Evolutionary conservation across 495 filamentous ascomycete species (phyloP), one percentile per base, ranked within the genome.

Genomic region (Darksidea phi): DNA sequence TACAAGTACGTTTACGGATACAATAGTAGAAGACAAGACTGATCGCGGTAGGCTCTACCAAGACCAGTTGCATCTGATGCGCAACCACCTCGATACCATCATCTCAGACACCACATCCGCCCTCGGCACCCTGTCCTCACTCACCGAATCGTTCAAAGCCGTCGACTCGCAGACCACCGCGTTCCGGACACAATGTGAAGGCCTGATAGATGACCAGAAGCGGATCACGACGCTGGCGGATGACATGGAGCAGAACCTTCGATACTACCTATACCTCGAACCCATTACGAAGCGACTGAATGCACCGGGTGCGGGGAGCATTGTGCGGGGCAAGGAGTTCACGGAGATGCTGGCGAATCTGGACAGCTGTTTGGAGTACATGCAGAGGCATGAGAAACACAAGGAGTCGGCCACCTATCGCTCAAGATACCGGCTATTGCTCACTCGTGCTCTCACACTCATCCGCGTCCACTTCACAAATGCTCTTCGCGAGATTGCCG

Each of bases 181-280:
- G 34, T 96, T 99, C 71, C 88, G 91, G 71, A 86, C 87, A 51
- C 90, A 93, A 73, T 97, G 93, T 71, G 89, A 96, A 67, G 88
- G 89, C 15, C 75, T 97, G 0, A 72, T 96, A 23, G 75, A 82
- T 2, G 89, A 95, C 48, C 88, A 97, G 71, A 84, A 81, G 61
- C 84, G 87, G 13, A 79, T 96, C 21, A 83, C 86, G 49, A 79
- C 80, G 34, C 77, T 97, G 37, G 88, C 90, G 0, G 85, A 92
- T 62, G 85, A 87, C 26, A 87, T 99, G 46, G 86, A 87, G 6
- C 83, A 86, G 25, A 95, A 95, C 62, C 79, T 96, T 6, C 85
- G 90, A 63, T 96, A 95, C 71, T 99, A 97, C 70, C 83, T 86
- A 20, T 95, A 93, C 70, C 80, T 97, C 20, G 94, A 97, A 58